Evolutionary conservation across 805 yeast species (phyloP).

Genomic region (Kodamaea laetipori): DNA sequence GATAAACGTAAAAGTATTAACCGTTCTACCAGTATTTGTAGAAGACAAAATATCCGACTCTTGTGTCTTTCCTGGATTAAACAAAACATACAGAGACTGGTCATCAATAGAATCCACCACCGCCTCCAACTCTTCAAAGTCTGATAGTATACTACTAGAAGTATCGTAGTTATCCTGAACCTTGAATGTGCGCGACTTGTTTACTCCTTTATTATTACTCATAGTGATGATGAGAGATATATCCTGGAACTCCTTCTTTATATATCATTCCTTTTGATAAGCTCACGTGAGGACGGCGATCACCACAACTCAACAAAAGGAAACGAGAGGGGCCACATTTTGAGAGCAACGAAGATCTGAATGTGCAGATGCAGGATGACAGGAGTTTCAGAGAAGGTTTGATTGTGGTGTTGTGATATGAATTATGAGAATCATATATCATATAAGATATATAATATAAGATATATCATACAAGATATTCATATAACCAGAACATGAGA

Average conservation of each 20-base stretch:
- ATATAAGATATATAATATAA: too few species aligned
- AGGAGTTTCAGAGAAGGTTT: too few species aligned
- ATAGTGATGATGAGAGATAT: constrained; percentile 6
- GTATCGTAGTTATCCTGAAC: constrained; percentile 14
- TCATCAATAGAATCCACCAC: constrained; percentile 14
- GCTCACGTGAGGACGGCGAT: constrained; percentile 10
- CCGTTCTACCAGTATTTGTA: constrained; percentile 18
- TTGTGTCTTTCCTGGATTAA: constrained; percentile 14
- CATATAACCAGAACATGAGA: too few species aligned
- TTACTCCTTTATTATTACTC: constrained; percentile 10
- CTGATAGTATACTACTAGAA: constrained; percentile 18
- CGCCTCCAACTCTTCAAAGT: constrained; percentile 17
- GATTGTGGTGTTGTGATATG: too few species aligned
- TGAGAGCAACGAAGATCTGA: too few species aligned
- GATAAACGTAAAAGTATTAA: constrained; percentile 8
- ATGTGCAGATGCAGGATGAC: too few species aligned
- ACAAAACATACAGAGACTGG: constrained; percentile 20
- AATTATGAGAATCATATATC: too few species aligned
- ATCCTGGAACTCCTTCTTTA: not conserved
- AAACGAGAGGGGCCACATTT: too few species aligned
- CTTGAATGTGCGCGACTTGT: constrained; percentile 11
- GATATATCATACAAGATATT: too few species aligned
- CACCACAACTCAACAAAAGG: too few species aligned
- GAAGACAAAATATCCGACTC: constrained; percentile 17
- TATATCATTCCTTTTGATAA: constrained; percentile 4